These are phyloP conservation scores for Plenodomus tracheiphilus DNA, from an alignment of 2,329 filamentous ascomycete genomes.

Conservation along the genomic window DNA sequence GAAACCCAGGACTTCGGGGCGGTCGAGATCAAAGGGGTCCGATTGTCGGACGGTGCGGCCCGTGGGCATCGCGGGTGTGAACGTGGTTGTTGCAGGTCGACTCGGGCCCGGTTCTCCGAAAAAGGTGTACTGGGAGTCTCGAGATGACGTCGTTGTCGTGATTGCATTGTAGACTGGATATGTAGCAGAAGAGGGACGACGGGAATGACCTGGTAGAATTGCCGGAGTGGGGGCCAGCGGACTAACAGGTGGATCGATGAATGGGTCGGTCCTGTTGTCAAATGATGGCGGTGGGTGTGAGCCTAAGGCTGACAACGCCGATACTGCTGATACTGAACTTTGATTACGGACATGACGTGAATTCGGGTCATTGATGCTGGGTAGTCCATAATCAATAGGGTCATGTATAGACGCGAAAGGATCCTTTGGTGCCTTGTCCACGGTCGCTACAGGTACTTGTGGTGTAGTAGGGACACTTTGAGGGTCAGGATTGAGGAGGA, in stretches of 20 bases:
- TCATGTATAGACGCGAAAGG: constrained; percentile 38
- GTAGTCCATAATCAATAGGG: constrained; percentile 27
- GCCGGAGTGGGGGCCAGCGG: constrained; percentile 30
- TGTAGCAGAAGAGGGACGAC: constrained; percentile 23
- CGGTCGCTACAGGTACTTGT: constrained; percentile 26
- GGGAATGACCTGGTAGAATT: constrained; percentile 26
- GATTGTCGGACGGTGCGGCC: constrained; percentile 41
- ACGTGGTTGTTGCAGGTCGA: constrained; percentile 33
- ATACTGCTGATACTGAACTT: constrained; percentile 29
- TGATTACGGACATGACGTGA: constrained; percentile 32
- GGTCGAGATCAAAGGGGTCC: constrained; percentile 47
- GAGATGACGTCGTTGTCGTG: constrained; percentile 25
- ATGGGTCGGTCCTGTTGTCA: constrained; percentile 27
- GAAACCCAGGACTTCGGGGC: constrained; percentile 45
- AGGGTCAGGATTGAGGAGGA: constrained; percentile 32
- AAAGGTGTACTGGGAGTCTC: constrained; percentile 31
- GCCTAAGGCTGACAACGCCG: constrained; percentile 8
- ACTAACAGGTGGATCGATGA: constrained; percentile 28
- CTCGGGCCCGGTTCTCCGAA: constrained; percentile 43
- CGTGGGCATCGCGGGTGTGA: constrained; percentile 17
- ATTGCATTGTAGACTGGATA: constrained; percentile 26
- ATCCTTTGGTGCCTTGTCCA: constrained; percentile 24
- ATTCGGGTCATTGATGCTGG: constrained; percentile 25
- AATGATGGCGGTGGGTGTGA: constrained; percentile 37
- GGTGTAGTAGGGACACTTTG: constrained; percentile 27